Conservation (phyloP, 495 filamentous ascomycete genomes). For the Rhypophila decipiens region DNA sequence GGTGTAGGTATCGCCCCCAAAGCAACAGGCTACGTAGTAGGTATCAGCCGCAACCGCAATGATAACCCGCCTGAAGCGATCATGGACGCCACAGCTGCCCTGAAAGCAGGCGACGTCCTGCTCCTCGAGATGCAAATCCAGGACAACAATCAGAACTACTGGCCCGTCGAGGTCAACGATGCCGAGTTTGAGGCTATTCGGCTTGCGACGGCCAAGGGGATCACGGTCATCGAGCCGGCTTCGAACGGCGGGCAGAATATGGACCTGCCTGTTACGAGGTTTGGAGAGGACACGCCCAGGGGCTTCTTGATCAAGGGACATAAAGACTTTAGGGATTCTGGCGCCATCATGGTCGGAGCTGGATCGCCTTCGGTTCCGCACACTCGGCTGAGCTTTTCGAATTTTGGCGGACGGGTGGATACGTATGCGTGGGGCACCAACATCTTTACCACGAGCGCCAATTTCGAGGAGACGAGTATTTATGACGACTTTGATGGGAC, state of each 20-base stretch:
- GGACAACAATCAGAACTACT: constrained; percentile 4
- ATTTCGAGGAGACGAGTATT: neutral
- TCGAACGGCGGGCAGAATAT: constrained; percentile 13
- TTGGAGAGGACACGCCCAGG: neutral
- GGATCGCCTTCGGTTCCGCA: constrained; percentile 5
- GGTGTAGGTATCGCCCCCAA: constrained; percentile 14
- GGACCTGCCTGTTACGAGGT: constrained; percentile 6
- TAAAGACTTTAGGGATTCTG: constrained; percentile 15
- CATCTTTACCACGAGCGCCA: constrained; percentile 9
- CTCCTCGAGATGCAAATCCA: constrained; percentile 15
- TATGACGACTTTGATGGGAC: constrained; percentile 13
- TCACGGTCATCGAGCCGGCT: constrained; percentile 15
- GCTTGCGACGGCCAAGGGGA: constrained; percentile 9
- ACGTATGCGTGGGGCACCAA: constrained; percentile 12
- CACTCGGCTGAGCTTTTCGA: constrained; percentile 5
- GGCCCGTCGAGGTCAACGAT: constrained; percentile 16
- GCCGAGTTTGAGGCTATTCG: constrained; percentile 12
- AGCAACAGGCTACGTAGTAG: constrained; percentile 9
- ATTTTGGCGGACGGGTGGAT: constrained; percentile 14
- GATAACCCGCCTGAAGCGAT: constrained; percentile 12
- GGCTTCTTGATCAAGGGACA: constrained; percentile 1
- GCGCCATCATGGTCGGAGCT: constrained; percentile 13
- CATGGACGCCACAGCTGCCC: constrained; percentile 10
- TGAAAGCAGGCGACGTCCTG: constrained; percentile 12
- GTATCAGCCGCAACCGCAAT: constrained; percentile 2